phyloP scores from a whole-genome alignment of 805 yeast species.

The Wickerhamiella allomyrinae region DNA sequence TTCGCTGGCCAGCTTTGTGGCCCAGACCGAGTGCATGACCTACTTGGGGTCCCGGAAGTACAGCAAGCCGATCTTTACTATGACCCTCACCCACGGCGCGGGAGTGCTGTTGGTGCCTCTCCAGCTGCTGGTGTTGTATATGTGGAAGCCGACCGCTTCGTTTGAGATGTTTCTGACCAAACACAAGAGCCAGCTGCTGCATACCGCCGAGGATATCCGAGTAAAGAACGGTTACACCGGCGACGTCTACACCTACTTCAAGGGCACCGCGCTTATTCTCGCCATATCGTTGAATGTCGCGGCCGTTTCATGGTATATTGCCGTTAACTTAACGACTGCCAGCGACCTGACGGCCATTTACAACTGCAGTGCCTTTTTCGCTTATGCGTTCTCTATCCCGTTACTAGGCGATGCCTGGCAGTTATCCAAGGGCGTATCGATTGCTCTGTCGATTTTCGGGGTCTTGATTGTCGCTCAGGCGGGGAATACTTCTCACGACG shows the following conservation, averaged over 20 bases:
- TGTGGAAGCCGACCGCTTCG: slow-evolving; percentile 13
- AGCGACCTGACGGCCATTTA: slow-evolving; percentile 82
- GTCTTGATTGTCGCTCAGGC: slow-evolving; percentile 64
- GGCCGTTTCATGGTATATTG: slow-evolving; percentile 74
- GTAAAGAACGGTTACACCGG: slow-evolving; percentile 6
- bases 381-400: slow-evolving; percentile 71
- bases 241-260: slow-evolving; percentile 26
- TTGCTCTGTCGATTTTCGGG: slow-evolving; percentile 55
- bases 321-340: slow-evolving; percentile 68
- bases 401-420: slow-evolving; percentile 52
- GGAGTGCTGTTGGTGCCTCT: slow-evolving; percentile 65
- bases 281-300: slow-evolving; percentile 54
- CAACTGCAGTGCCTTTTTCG: slow-evolving; percentile 81
- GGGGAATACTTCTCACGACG: slow-evolving; percentile 13
- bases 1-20: slow-evolving; percentile 48
- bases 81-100: slow-evolving; percentile 55
- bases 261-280: slow-evolving; percentile 31
- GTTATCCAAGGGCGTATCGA: slow-evolving; percentile 50
- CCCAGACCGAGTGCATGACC: slow-evolving; percentile 69
- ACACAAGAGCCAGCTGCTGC: slow-evolving; percentile 12
- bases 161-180: slow-evolving; percentile 10
- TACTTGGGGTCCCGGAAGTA: slow-evolving; percentile 46
- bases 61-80: slow-evolving; percentile 52
- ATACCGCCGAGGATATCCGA: slow-evolving; percentile 13
- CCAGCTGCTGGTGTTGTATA: slow-evolving; percentile 40